phyloP scores from a whole-genome alignment of 2,329 filamentous ascomycete genomes.

The Parastagonospora avenae region DNA sequence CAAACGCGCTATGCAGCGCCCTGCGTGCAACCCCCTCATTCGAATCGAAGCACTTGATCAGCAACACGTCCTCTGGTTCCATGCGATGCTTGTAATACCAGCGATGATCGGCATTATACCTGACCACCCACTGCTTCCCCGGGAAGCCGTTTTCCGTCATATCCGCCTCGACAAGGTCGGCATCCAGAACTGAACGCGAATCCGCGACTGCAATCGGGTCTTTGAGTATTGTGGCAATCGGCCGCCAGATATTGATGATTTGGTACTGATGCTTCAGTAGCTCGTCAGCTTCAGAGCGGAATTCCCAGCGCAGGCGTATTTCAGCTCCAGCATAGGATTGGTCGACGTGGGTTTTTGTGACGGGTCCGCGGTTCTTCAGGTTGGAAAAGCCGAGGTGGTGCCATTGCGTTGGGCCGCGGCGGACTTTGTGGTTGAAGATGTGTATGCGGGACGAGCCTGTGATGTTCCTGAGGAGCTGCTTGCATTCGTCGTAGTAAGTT shows the following conservation, averaged over 20 bases:
- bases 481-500: conserved; percentile 26
- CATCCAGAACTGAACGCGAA: conserved; percentile 26
- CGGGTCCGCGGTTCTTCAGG: conserved; percentile 47
- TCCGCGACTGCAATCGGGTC: conserved; percentile 36
- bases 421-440: conserved; percentile 68
- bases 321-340: conserved; percentile 29
- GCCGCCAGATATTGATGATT: conserved; percentile 39
- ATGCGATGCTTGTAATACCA: conserved; percentile 29
- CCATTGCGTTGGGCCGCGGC: conserved; percentile 44
- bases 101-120: conserved; percentile 21
- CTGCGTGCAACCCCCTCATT: conserved; percentile 21
- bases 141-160: conserved; percentile 27
- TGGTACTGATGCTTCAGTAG: conserved; percentile 31
- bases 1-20: conserved; percentile 30
- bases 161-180: conserved; percentile 25
- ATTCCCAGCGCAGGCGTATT: conserved; percentile 20
- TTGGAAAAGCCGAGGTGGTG: conserved; percentile 34
- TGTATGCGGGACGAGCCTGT: conserved; percentile 62
- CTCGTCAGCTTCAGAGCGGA: conserved; percentile 23
- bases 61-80: conserved; percentile 27
- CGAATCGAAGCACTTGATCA: conserved; percentile 36
- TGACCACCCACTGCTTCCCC: conserved; percentile 28
- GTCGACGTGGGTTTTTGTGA: conserved; percentile 61
- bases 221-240: conserved; percentile 30
- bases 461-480: conserved; percentile 45